Evolutionary conservation across 202 grass and related monocot species (phyloP).

Genomic region (Setaria italica): DNA sequence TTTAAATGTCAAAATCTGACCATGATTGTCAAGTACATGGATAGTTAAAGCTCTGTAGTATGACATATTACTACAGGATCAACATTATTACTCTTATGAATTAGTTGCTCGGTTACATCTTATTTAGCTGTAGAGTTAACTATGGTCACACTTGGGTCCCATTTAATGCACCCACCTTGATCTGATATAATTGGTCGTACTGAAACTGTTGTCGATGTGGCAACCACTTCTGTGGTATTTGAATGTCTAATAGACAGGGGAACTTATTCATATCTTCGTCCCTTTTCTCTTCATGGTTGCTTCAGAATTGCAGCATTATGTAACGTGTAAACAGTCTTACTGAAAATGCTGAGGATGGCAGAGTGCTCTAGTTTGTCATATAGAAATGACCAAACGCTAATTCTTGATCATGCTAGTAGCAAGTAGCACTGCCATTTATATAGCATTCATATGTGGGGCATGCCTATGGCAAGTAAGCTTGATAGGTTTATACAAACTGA

Average conservation of each 20-base stretch:
- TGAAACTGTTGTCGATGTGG: neutral
- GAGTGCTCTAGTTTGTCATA: neutral
- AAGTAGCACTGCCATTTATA: slow-evolving; percentile 3
- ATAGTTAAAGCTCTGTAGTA: neutral
- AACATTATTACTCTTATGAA: neutral
- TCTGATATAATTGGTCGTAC: slow-evolving; percentile 3
- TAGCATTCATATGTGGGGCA: neutral
- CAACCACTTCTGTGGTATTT: neutral
- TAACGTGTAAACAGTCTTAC: neutral
- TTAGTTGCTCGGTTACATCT: slow-evolving; percentile 1
- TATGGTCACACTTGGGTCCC: neutral
- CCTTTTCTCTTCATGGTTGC: slow-evolving; percentile 3
- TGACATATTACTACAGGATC: neutral
- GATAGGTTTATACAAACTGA: neutral
- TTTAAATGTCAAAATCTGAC: neutral
- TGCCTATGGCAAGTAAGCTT: neutral
- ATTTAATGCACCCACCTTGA: slow-evolving; percentile 30
- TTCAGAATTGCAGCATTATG: neutral
- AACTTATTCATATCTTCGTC: neutral
- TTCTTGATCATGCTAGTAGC: neutral
- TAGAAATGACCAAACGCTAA: neutral
- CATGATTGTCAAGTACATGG: neutral
- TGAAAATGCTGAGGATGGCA: slow-evolving; percentile 6
- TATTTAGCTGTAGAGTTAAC: neutral
- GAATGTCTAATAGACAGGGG: neutral